Evolutionary conservation across 768 basidiomycete genomes (phyloP), one percentile per base, ranked within the genome.

Genomic region (Russula virescens): DNA sequence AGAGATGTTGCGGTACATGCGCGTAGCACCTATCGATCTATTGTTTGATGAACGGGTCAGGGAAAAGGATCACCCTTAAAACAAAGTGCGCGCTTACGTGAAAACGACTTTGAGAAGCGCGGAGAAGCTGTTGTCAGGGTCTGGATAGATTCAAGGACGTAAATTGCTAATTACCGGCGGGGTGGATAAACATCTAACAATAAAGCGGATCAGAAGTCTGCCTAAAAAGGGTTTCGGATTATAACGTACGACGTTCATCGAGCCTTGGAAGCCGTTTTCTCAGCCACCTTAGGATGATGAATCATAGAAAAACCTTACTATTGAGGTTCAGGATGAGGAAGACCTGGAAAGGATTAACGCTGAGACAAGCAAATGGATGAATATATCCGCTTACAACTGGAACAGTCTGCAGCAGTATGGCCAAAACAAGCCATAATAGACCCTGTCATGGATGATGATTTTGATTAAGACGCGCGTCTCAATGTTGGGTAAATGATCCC

Each of bases 11-110:
- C 65, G 65, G 58, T 66, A 66, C 57, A 66, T 64, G 13, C 65
- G 62, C 25, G 65, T 66, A 14, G 65, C 58, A 18, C 63, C 65
- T 50, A 66, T 66, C 21, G 65, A 65, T 21, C 63, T 66, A 13
- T 19, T 52, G 35, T 26, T 49, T 23, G 2, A 28, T 6, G 43
- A 13, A 23, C 4, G 16, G n/a, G 19, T 49, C 38, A 48, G 50
- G 23, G 35, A 35, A 19, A 19, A 19, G n/a, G 38, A 11, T 38
- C 38, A 23, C 7, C 3, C 16, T 2, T 7, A 19, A 14, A 18
- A 1, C 18, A 13, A 49, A 54, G 47, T 42, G 54, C 58, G 3
- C 11, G 23, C 65, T 64, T 60, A 66, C 65, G 65, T 65, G 65
- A 54, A 66, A 18, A 66, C 53, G 10, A 60, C 65, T 66, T n/a